Conservation (phyloP, 305 asterid genomes). For the Stenogyne calaminthoides region DNA sequence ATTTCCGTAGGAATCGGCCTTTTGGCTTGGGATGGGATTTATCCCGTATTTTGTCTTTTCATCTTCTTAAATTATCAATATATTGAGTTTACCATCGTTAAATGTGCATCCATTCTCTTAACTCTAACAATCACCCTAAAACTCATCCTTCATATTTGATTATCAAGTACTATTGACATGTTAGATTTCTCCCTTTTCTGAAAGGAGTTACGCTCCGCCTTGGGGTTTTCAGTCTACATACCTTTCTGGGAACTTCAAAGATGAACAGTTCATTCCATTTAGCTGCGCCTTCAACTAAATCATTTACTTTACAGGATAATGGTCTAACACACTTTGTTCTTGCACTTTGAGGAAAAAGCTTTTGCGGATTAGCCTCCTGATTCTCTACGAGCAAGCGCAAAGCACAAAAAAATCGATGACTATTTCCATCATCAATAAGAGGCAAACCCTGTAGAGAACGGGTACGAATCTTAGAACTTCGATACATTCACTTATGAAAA, state of each 20-base stretch:
- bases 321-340: slow-evolving; percentile 98
- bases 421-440: slow-evolving; percentile 93
- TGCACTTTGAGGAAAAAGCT: slow-evolving; percentile 99
- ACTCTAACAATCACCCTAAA: too few relatives aligned
- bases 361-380: slow-evolving; percentile 87
- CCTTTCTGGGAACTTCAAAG: slow-evolving; percentile 98
- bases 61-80: too few relatives aligned
- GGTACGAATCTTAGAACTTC: slow-evolving; percentile 13
- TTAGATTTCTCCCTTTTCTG: slow-evolving; percentile 13
- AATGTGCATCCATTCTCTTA: too few relatives aligned
- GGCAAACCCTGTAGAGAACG: slow-evolving; percentile 79
- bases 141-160: slow-evolving; percentile 4
- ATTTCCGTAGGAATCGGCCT: too few relatives aligned
- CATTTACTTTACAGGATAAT: slow-evolving; percentile 45
- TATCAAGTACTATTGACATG: background rate
- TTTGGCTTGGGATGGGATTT: too few relatives aligned
- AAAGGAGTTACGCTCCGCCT: slow-evolving; percentile 16
- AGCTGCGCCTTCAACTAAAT: slow-evolving; percentile 74
- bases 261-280: slow-evolving; percentile 96
- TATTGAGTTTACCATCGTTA: too few relatives aligned
- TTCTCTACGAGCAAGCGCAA: slow-evolving; percentile 92
- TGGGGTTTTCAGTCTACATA: slow-evolving; percentile 34
- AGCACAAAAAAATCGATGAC: slow-evolving; percentile 92
- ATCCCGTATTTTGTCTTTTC: too few relatives aligned
- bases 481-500: background rate